phyloP scores from a whole-genome alignment of 352 stramenopile species.

The Phytophthora citrophthora region DNA sequence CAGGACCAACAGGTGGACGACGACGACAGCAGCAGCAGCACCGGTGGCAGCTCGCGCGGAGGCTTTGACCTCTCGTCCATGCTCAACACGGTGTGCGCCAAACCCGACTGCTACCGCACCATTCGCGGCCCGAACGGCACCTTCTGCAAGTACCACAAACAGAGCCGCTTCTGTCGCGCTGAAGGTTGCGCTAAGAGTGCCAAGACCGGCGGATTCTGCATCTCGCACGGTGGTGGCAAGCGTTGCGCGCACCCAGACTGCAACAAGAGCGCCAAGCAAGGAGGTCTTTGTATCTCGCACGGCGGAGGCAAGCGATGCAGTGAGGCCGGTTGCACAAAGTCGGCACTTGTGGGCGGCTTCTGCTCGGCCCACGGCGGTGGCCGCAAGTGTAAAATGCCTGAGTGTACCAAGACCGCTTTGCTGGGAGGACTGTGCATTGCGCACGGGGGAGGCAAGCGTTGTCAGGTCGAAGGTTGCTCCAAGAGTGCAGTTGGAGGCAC shows the following conservation, averaged over 20 bases:
- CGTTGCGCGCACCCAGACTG: constrained; percentile 75
- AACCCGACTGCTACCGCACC: constrained; percentile 79
- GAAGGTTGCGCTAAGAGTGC: constrained; percentile 74
- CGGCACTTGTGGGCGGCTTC: constrained; percentile 79
- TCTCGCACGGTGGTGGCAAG: constrained; percentile 76
- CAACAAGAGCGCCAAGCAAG: constrained; percentile 86
- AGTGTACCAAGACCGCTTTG: constrained; percentile 82
- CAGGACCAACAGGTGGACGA: constrained; percentile 31
- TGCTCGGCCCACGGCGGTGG: constrained; percentile 86
- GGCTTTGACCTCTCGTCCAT: constrained; percentile 69
- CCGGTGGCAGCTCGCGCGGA: constrained; percentile 32
- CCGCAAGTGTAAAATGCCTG: constrained; percentile 70
- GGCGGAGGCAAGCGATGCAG: constrained; percentile 84
- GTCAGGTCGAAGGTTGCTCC: constrained; percentile 67
- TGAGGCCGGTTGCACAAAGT: constrained; percentile 78
- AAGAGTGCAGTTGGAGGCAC: constrained; percentile 72
- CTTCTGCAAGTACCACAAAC: constrained; percentile 89
- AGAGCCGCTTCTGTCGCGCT: constrained; percentile 79
- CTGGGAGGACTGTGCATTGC: constrained; percentile 82
- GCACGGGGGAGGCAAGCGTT: constrained; percentile 83
- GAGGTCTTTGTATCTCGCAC: constrained; percentile 83
- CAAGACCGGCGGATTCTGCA: constrained; percentile 83
- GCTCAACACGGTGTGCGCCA: constrained; percentile 83
- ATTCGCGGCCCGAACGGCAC: constrained; percentile 67
- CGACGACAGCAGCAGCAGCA: constrained; percentile 43